Evolutionary conservation across 345 rosid species (phyloP).

Genomic region (Eucalyptus leucophloia): DNA sequence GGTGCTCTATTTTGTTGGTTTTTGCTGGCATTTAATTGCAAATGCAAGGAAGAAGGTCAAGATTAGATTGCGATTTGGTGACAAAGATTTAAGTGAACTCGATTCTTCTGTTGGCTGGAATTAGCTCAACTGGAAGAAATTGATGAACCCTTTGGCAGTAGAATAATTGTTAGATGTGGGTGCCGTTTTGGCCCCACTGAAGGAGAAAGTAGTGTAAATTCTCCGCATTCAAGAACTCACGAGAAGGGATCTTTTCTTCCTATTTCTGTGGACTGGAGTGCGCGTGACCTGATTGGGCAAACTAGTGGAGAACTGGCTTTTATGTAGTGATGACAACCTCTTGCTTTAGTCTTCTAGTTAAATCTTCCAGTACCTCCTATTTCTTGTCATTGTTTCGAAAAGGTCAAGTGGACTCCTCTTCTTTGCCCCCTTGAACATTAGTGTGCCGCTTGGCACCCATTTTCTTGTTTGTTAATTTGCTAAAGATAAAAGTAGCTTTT

Average conservation of each 20-base stretch:
- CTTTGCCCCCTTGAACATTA: no score
- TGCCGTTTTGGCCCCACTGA: background rate
- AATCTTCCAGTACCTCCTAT: background rate
- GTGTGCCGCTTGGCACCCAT: background rate
- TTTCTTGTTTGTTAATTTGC: background rate
- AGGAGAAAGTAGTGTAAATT: background rate
- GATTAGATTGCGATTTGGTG: background rate
- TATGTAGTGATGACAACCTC: background rate
- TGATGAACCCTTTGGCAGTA: background rate
- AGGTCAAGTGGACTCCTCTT: background rate
- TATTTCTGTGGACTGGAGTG: background rate
- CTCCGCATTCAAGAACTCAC: background rate
- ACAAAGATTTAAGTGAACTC: background rate
- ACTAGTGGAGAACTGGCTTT: background rate
- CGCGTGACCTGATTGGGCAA: background rate
- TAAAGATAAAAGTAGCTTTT: background rate
- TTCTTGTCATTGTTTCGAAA: background rate
- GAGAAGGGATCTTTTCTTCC: background rate
- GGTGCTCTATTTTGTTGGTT: background rate
- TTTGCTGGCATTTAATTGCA: background rate
- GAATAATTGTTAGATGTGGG: background rate
- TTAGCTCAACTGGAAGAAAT: background rate
- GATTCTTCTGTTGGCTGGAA: background rate
- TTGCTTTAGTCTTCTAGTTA: background rate
- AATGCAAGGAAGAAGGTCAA: background rate